Conservation (phyloP, 2,329 filamentous ascomycete genomes). For the Fusarium sacchari region DNA sequence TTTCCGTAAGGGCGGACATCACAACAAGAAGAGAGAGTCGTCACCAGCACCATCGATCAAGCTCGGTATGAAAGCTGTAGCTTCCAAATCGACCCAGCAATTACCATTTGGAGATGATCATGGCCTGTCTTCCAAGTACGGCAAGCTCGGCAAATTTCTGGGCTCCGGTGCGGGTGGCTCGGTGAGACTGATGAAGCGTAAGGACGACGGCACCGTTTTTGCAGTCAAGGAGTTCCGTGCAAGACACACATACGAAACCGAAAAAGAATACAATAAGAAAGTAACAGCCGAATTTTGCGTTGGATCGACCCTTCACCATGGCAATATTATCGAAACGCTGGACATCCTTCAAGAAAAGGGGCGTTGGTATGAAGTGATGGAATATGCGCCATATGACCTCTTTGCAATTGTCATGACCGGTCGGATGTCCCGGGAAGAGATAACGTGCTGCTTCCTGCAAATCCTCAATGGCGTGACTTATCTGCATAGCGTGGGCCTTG, state of each 20-base stretch:
- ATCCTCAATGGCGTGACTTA: conserved; percentile 95
- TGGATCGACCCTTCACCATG: conserved; percentile 94
- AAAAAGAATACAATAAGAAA: conserved; percentile 97
- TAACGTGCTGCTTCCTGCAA: conserved; percentile 91
- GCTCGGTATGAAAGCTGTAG: conserved; percentile 59
- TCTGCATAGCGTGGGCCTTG: conserved; percentile 92
- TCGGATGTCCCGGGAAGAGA: conserved; percentile 92
- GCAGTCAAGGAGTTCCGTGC: conserved; percentile 97
- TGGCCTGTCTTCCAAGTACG: conserved; percentile 89
- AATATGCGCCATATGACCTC: conserved; percentile 94
- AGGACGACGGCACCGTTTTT: conserved; percentile 91
- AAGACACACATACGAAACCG: conserved; percentile 90
- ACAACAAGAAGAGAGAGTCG: conserved; percentile 75
- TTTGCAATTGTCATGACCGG: conserved; percentile 99
- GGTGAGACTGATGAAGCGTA: conserved; percentile 92
- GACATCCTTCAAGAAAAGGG: conserved; percentile 95
- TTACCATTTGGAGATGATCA: conserved; percentile 96
- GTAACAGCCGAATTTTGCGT: conserved; percentile 98
- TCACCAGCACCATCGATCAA: conserved; percentile 67
- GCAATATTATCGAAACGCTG: conserved; percentile 97
- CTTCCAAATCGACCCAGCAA: conserved; percentile 63
- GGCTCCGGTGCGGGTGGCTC: conserved; percentile 95
- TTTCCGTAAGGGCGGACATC: conserved; percentile 80
- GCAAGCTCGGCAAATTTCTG: conserved; percentile 92
- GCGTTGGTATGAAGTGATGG: conserved; percentile 99